A percentile compares a stretch with the other conserved stretches of the same genome.
These are phyloP conservation scores for Polytrichum formosum DNA, from an alignment of 225 moss, liverwort and hornwort genomes.

Conservation along the genomic window DNA sequence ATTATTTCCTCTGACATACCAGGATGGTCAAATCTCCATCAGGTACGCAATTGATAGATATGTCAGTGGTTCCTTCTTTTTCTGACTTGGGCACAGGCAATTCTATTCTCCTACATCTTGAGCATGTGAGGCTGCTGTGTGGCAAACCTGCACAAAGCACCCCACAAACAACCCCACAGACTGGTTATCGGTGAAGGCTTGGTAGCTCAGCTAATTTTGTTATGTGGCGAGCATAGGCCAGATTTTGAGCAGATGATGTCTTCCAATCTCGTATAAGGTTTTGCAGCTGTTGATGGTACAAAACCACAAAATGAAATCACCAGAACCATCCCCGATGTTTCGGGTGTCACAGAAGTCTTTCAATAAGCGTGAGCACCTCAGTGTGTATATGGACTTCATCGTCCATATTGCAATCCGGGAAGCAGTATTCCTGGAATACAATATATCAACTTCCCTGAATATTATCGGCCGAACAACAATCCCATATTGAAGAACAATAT, in stretches of 20 bases:
- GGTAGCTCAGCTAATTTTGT: background rate
- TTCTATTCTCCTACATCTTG: slow-evolving; percentile 63
- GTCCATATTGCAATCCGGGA: too few species aligned
- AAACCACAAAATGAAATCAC: too few species aligned
- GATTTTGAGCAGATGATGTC: slow-evolving; percentile 5
- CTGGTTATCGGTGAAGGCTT: background rate
- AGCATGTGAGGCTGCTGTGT: slow-evolving; percentile 73
- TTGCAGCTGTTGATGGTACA: too few species aligned
- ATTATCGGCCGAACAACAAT: too few species aligned
- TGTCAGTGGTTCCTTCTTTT: slow-evolving; percentile 42
- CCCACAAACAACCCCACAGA: slow-evolving; percentile 36
- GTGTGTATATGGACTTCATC: too few species aligned
- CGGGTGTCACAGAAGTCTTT: too few species aligned
- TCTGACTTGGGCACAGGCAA: slow-evolving; percentile 42
- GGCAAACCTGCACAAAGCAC: slow-evolving; percentile 71
- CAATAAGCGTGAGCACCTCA: too few species aligned
- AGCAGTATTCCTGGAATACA: too few species aligned
- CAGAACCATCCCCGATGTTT: too few species aligned
- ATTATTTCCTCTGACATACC: slow-evolving; percentile 48
- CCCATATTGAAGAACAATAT: too few species aligned
- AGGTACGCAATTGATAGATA: slow-evolving; percentile 39
- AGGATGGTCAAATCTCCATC: slow-evolving; percentile 41
- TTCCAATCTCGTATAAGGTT: background rate
- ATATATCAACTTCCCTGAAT: too few species aligned
- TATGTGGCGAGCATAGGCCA: background rate